A percentile compares a stretch with the other conserved stretches of the same genome.
Evolutionary conservation across 2,329 filamentous ascomycete species (phyloP).

Genomic region (Hymenoscyphus albidus): DNA sequence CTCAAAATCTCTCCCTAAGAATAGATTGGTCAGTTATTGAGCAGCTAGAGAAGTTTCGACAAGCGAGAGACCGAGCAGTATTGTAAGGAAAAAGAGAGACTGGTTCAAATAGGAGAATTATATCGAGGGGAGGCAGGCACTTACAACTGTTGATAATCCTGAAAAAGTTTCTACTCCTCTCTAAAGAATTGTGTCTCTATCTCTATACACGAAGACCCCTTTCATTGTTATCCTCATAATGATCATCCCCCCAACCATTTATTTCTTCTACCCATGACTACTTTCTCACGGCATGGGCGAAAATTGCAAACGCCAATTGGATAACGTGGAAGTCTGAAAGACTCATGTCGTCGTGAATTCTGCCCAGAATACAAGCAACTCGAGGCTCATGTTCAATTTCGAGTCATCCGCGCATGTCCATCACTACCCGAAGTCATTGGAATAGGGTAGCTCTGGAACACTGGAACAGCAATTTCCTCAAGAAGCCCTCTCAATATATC

Average conservation of each 20-base stretch:
- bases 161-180: not conserved
- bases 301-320: not conserved
- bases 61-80: not conserved
- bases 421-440: not conserved
- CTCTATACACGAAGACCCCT: not conserved
- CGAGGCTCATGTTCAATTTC: not conserved
- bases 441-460: not conserved
- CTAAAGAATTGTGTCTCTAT: not conserved
- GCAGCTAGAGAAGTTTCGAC: not conserved
- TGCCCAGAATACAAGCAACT: conserved; percentile 1
- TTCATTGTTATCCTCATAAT: not conserved
- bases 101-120: not conserved
- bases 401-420: not conserved
- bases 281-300: not conserved
- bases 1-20: not conserved
- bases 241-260: not conserved
- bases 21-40: not conserved
- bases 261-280: not conserved
- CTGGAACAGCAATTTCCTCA: not conserved
- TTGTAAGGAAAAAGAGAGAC: not conserved
- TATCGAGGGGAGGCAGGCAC: not conserved
- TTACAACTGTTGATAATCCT: not conserved
- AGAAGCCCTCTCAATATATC: not conserved
- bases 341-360: not conserved
- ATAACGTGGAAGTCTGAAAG: not conserved